Base-by-base conservation (phyloP, 2,329 filamentous ascomycete species). In the Chaetoscypha palmicola region DNA sequence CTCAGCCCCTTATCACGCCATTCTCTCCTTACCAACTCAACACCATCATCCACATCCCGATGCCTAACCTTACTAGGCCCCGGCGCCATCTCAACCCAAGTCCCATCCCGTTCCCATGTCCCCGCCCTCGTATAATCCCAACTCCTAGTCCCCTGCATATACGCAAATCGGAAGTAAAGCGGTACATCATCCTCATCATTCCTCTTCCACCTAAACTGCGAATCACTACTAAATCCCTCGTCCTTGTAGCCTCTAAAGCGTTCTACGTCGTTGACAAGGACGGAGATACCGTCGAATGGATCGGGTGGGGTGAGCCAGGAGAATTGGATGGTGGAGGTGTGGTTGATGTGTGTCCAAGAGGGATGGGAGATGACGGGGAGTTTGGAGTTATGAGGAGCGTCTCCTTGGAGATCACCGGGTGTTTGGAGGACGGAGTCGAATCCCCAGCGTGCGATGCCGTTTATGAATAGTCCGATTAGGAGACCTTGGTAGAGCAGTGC, bases 401-500 rank as follows among this genome's bases (percentile, higher is more conserved):
- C 81, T n/a, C 78, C 80, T 42, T 80, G 79, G 19, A 98, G 67
- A 1, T 81, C 79, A 1, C 66, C 73, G 0, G 86, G 78, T 0
- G 92, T 97, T 65, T 98, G 83, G 12, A 98, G 74, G 36, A 98
- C 79, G 1, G 84, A 76, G 49, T 88, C 90, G 62, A 94, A 98
- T 0, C 90, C 90, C 92, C 92, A 97, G 33, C 91, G 77, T 3
- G 90, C 91, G 47, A 94, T 80, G 41, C 92, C 91, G 61, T 96
- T 96, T 66, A 96, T 82, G 64, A 96, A 97, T 0, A 97, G 74
- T 0, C 92, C 92, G 5, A 97, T 69, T 0, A 98, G 71, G 1
- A 98, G 70, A 9, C 92, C 92, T 63, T 97, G 91, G 59, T 92
- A 97, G 2, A 95, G 64, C 7, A 97, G 70, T 0, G 82, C 83